Evolutionary conservation across 75 land plant genomes (phyloP).

Genomic region (Pinus albicaulis): DNA sequence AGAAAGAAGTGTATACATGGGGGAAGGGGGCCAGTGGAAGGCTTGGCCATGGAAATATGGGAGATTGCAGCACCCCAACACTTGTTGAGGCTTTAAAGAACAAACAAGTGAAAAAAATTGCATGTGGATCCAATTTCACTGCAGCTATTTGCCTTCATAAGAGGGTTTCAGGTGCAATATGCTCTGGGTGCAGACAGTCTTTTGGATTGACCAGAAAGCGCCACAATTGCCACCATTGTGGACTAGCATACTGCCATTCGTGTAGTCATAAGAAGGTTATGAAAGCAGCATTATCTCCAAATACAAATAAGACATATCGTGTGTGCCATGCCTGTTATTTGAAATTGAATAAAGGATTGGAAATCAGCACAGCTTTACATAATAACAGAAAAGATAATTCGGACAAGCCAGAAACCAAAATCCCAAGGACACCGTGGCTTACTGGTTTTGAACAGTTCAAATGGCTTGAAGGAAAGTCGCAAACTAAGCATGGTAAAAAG

Average conservation of each 20-base stretch:
- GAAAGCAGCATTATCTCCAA: constrained; percentile 74
- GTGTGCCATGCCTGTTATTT: constrained; percentile 80
- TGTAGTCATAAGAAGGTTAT: constrained; percentile 66
- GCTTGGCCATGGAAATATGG: constrained; percentile 67
- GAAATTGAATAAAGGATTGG: constrained; percentile 52
- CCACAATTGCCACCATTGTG: constrained; percentile 88
- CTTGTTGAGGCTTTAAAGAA: constrained; percentile 64
- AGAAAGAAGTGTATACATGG: constrained; percentile 72
- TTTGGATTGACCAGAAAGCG: constrained; percentile 83
- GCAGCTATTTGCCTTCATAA: constrained; percentile 77
- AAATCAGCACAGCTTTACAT: constrained; percentile 15
- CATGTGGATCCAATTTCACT: constrained; percentile 74
- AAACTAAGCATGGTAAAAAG: constrained; percentile 23
- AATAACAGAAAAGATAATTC: constrained; percentile 20
- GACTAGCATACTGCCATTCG: constrained; percentile 67
- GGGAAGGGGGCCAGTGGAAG: constrained; percentile 79
- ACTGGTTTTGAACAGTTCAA: constrained; percentile 19
- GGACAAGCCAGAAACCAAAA: constrained; percentile 19
- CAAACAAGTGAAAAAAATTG: constrained; percentile 69
- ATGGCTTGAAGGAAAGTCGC: constrained; percentile 18
- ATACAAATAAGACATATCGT: constrained; percentile 57
- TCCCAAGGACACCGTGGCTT: constrained; percentile 7
- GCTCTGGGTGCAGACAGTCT: constrained; percentile 61
- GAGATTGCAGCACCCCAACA: constrained; percentile 53
- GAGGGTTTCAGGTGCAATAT: constrained; percentile 52